Evolutionary conservation across 2,329 filamentous ascomycete genomes (phyloP).

Genomic region (Aureobasidium sp.): DNA sequence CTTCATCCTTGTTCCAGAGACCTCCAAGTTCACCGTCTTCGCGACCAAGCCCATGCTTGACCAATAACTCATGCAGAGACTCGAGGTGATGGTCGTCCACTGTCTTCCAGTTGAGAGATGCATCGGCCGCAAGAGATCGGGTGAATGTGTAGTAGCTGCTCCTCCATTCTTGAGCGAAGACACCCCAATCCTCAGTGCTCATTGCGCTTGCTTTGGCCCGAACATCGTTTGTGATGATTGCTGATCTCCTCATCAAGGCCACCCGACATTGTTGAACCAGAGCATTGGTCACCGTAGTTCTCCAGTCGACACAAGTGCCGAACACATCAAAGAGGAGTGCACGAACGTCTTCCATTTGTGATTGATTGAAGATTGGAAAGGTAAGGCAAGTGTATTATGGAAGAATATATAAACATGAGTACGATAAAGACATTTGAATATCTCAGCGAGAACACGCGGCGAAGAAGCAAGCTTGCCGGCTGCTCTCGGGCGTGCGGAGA

Average conservation of each 20-base stretch:
- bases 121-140: slow-evolving; percentile 41
- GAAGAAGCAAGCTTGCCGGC: not conserved
- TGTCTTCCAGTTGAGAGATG: slow-evolving; percentile 51
- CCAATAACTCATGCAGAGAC: slow-evolving; percentile 54
- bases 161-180: slow-evolving; percentile 66
- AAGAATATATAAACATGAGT: not conserved
- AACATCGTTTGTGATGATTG: slow-evolving; percentile 41
- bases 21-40: slow-evolving; percentile 28
- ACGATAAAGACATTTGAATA: not conserved
- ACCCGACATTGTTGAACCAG: slow-evolving; percentile 46
- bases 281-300: slow-evolving; percentile 55
- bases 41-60: slow-evolving; percentile 33
- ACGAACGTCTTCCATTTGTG: slow-evolving; percentile 35
- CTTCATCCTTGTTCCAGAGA: slow-evolving; percentile 46
- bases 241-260: slow-evolving; percentile 41
- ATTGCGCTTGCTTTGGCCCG: slow-evolving; percentile 46
- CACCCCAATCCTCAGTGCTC: slow-evolving; percentile 52
- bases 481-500: not conserved
- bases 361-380: not conserved
- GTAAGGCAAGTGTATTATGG: not conserved
- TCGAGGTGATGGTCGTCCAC: slow-evolving; percentile 66
- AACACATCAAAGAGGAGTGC: slow-evolving; percentile 71
- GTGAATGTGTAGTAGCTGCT: slow-evolving; percentile 48
- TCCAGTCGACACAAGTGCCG: slow-evolving; percentile 76
- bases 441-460: not conserved